Percentiles rank a stretch among this genome's conserved stretches.
These are phyloP conservation scores for Neofusicoccum kwambonambiense DNA, from an alignment of 2,329 filamentous ascomycete genomes.

Conservation along the genomic window DNA sequence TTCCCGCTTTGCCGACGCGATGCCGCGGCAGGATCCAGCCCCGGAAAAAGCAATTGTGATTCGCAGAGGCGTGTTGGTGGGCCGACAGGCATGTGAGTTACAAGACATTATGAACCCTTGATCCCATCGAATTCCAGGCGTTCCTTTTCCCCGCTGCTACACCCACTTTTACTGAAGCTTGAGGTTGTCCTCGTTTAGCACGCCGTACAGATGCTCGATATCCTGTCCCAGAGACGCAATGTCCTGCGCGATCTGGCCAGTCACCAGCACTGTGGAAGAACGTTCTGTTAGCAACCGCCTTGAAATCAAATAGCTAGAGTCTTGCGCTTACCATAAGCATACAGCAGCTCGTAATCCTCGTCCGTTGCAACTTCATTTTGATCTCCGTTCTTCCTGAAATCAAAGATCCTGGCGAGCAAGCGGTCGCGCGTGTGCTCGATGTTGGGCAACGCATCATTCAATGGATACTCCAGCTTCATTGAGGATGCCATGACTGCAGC, in stretches of 20 bases:
- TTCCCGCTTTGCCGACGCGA: background rate
- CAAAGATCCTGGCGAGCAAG: conserved; percentile 81
- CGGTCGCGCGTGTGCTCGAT: conserved; percentile 78
- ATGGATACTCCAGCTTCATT: conserved; percentile 89
- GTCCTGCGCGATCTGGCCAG: conserved; percentile 58
- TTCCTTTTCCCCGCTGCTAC: background rate
- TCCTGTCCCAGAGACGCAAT: conserved; percentile 55
- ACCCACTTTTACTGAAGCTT: conserved; percentile 46
- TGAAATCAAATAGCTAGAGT: background rate
- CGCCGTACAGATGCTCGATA: conserved; percentile 60
- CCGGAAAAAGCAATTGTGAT: background rate
- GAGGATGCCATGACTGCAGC: conserved; percentile 76
- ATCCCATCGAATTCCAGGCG: background rate
- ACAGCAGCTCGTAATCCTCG: conserved; percentile 85
- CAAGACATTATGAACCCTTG: background rate
- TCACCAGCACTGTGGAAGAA: conserved; percentile 55
- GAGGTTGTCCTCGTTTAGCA: conserved; percentile 61
- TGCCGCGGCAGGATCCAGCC: background rate
- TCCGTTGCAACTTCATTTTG: conserved; percentile 57
- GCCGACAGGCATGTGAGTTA: background rate
- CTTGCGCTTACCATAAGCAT: conserved; percentile 72
- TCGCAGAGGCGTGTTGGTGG: background rate
- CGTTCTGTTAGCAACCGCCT: conserved; percentile 16
- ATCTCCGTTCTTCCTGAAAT: conserved; percentile 72
- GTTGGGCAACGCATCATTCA: conserved; percentile 84